Evolutionary conservation across 2,329 filamentous ascomycete genomes (phyloP).

Genomic region (Alternaria incomplexa): DNA sequence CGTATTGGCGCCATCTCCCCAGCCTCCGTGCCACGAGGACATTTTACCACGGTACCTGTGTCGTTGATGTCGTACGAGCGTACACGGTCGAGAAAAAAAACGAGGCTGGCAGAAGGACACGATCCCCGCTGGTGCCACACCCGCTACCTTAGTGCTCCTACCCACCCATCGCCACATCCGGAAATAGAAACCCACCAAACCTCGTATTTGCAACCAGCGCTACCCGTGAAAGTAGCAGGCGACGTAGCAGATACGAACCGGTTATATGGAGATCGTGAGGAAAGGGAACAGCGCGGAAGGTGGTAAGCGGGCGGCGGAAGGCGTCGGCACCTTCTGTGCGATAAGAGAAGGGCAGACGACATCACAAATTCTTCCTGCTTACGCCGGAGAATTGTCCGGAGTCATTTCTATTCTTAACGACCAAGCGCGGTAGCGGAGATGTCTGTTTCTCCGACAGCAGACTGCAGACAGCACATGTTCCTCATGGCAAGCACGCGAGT

Average conservation of each 20-base stretch:
- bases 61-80: neutral
- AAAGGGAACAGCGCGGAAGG: neutral
- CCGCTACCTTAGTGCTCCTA: conserved; percentile 1
- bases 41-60: neutral
- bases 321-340: neutral
- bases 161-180: conserved; percentile 1
- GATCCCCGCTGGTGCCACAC: conserved; percentile 9
- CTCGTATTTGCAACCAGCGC: conserved; percentile 1
- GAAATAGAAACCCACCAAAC: neutral
- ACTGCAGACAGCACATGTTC: neutral
- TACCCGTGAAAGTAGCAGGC: neutral
- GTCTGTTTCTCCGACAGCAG: neutral
- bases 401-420: neutral
- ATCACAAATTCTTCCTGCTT: neutral
- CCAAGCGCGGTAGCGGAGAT: neutral
- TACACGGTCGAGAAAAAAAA: neutral
- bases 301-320: neutral
- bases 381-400: neutral
- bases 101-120: neutral
- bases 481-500: neutral
- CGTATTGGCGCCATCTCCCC: neutral
- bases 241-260: neutral
- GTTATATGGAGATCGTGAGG: neutral
- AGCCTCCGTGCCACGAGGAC: neutral
- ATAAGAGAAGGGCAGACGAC: neutral